A percentile compares a stretch with the other conserved stretches of the same genome.
Evolutionary conservation across 768 basidiomycete species (phyloP).

Genomic region (Suillus bovinus): DNA sequence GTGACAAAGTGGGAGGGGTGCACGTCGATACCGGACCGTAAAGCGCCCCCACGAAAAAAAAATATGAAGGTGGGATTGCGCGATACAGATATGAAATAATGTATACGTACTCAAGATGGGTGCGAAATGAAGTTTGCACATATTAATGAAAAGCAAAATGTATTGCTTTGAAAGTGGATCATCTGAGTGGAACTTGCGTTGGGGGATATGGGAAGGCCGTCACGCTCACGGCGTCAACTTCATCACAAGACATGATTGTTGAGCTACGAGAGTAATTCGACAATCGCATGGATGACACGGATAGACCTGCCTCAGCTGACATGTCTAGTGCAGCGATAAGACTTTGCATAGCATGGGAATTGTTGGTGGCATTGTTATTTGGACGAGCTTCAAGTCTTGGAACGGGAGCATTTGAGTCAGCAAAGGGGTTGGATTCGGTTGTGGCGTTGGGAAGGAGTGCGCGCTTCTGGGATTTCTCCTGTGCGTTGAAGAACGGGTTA

Average conservation of each 20-base stretch:
- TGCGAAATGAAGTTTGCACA: conserved; percentile 4
- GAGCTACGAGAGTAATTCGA: conserved; percentile 39
- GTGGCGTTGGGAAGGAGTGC: conserved; percentile 16
- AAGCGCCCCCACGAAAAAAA: not conserved
- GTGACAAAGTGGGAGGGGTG: conserved; percentile 9
- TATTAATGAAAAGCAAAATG: conserved; percentile 1
- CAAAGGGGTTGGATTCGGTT: conserved; percentile 41
- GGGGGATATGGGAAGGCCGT: conserved; percentile 34
- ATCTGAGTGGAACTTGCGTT: conserved; percentile 14
- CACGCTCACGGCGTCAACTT: conserved; percentile 26
- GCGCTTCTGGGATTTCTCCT: conserved; percentile 34
- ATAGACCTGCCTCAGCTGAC: conserved; percentile 46
- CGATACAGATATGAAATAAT: conserved; percentile 10
- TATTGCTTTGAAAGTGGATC: conserved; percentile 1
- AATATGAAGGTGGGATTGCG: not conserved
- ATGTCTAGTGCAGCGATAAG: conserved; percentile 67
- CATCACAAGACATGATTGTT: conserved; percentile 20
- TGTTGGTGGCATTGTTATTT: conserved; percentile 34
- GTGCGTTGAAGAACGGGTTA: conserved; percentile 47
- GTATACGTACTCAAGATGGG: conserved; percentile 14
- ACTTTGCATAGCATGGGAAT: conserved; percentile 59
- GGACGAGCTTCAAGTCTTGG: conserved; percentile 16
- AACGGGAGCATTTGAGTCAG: conserved; percentile 33
- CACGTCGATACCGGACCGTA: conserved; percentile 8
- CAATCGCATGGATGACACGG: conserved; percentile 61